These are phyloP conservation scores for Calocybe cyanea DNA, from an alignment of 768 basidiomycete genomes.

Conservation along the genomic window DNA sequence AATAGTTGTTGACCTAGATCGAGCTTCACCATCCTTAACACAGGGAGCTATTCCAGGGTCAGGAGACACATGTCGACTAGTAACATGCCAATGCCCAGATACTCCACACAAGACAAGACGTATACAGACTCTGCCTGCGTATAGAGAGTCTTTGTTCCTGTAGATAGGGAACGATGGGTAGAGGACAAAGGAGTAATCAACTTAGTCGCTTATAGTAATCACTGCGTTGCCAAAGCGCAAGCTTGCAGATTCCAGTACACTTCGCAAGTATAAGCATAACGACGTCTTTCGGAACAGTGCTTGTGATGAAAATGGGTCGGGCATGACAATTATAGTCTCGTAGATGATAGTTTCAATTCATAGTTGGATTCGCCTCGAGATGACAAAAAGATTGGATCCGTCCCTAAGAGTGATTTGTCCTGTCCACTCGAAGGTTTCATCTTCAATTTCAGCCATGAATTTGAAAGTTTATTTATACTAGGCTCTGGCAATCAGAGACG, in stretches of 20 bases:
- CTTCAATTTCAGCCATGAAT: constrained; percentile 4
- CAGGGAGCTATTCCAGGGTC: constrained; percentile 1
- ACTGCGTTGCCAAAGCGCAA: not conserved
- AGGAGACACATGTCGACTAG: not conserved
- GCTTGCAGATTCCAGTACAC: constrained; percentile 1
- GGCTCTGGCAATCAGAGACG: too few species aligned
- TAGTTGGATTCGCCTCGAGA: constrained; percentile 1
- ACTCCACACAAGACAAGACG: not conserved
- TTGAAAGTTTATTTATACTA: not conserved
- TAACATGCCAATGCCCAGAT: not conserved
- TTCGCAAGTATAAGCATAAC: not conserved
- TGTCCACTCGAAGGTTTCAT: not conserved
- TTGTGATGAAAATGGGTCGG: not conserved
- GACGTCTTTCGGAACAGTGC: not conserved
- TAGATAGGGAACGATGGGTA: not conserved
- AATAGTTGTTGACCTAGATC: not conserved
- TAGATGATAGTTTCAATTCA: constrained; percentile 2
- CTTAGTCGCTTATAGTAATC: not conserved
- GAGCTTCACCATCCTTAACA: not conserved
- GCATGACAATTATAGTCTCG: not conserved
- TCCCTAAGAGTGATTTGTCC: not conserved
- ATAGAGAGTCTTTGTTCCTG: not conserved
- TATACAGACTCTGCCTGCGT: not conserved
- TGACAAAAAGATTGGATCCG: not conserved
- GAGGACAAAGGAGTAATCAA: not conserved